Conservation (phyloP, 2,329 filamentous ascomycete genomes). For the Trichoderma sp. region DNA sequence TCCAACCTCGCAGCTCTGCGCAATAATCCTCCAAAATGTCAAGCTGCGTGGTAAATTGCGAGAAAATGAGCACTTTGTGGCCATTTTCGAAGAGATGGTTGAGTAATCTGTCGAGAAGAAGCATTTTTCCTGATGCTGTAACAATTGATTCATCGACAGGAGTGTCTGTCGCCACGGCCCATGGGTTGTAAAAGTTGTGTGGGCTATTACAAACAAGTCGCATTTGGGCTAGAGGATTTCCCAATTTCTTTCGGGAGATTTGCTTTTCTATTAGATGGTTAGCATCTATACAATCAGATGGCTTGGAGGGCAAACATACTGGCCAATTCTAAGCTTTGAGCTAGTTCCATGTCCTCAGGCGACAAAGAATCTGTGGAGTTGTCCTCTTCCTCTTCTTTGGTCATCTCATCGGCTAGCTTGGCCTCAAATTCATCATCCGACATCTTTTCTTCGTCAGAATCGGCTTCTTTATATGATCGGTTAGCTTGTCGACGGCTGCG, state of each 20-base stretch:
- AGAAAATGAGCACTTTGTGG: slow-evolving; percentile 95
- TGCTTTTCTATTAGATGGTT: slow-evolving; percentile 66
- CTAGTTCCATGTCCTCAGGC: slow-evolving; percentile 65
- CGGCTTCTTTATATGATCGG: slow-evolving; percentile 55
- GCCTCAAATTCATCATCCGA: slow-evolving; percentile 85
- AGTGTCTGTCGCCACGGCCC: slow-evolving; percentile 62
- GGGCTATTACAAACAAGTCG: slow-evolving; percentile 91
- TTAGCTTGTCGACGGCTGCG: slow-evolving; percentile 57
- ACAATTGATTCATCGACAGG: slow-evolving; percentile 79
- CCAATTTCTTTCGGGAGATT: slow-evolving; percentile 87
- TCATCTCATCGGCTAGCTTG: slow-evolving; percentile 68
- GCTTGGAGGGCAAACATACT: slow-evolving; percentile 54
- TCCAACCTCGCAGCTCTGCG: slow-evolving; percentile 72
- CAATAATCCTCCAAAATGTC: slow-evolving; percentile 91
- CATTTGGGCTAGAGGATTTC: slow-evolving; percentile 90
- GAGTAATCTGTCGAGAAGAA: slow-evolving; percentile 85
- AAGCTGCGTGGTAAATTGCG: slow-evolving; percentile 92
- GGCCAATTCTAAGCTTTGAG: slow-evolving; percentile 73
- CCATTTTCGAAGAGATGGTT: slow-evolving; percentile 71
- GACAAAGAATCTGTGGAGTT: slow-evolving; percentile 42
- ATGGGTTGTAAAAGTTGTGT: slow-evolving; percentile 96
- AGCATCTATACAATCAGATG: neutral
- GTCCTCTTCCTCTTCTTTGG: slow-evolving; percentile 46
- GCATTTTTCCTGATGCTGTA: slow-evolving; percentile 91
- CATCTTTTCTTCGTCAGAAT: slow-evolving; percentile 63